These are phyloP conservation scores for Lagenidium giganteum DNA, from an alignment of 352 stramenopile species.

Conservation along the genomic window DNA sequence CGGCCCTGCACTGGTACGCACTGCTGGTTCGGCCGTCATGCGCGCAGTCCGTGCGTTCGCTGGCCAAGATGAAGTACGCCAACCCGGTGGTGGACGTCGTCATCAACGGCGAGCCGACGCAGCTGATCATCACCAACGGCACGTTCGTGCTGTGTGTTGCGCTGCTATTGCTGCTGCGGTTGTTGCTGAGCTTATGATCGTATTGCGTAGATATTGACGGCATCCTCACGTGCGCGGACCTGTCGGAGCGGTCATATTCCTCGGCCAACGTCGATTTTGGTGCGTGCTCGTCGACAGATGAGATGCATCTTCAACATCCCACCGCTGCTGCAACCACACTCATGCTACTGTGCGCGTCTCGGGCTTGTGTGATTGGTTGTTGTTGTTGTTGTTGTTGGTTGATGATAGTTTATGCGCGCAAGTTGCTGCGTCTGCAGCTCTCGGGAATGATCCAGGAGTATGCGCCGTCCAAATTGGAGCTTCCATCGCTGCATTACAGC, in stretches of 20 bases:
- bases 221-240: constrained; percentile 33
- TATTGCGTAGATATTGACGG: constrained; percentile 31
- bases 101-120: constrained; percentile 20
- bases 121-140: constrained; percentile 43
- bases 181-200: too few relatives aligned
- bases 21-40: too few relatives aligned
- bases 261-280: constrained; percentile 29
- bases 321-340: neutral
- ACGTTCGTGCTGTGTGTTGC: too few relatives aligned
- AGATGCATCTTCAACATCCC: neutral
- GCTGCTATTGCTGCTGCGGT: too few relatives aligned
- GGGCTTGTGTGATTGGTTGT: too few relatives aligned
- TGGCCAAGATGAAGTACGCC: constrained; percentile 34
- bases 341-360: too few relatives aligned
- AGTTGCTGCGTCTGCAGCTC: constrained; percentile 44
- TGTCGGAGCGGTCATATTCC: constrained; percentile 1
- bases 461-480: constrained; percentile 10
- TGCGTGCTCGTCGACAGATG: neutral
- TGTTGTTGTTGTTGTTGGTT: too few relatives aligned
- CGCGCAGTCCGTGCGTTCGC: too few relatives aligned
- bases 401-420: constrained; percentile 59
- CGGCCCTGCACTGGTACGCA: too few relatives aligned
- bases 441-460: constrained; percentile 25
- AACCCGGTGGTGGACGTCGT: constrained; percentile 32
- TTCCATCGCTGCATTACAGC: constrained; percentile 26